Evolutionary conservation across 2,329 filamentous ascomycete genomes (phyloP), one percentile per base, ranked within the genome.

Genomic region (Colletotrichum somersetense): DNA sequence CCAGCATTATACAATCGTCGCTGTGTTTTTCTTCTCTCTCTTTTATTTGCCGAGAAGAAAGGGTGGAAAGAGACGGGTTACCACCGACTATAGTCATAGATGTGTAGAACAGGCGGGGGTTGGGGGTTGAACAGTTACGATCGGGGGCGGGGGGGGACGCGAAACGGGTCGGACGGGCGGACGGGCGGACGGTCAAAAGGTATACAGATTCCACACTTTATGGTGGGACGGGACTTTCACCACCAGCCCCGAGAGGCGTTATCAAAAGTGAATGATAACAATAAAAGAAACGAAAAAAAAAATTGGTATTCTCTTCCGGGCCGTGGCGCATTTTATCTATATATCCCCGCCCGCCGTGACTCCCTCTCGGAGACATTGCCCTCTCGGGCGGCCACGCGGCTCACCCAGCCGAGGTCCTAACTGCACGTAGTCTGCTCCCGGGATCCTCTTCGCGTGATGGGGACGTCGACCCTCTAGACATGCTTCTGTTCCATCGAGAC

Each of bases 221-320:
- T n/a, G n/a, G n/a, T n/a, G n/a, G n/a, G n/a, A n/a, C n/a, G n/a
- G n/a, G n/a, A n/a, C n/a, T n/a, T n/a, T n/a, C n/a, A n/a, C n/a
- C n/a, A n/a, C n/a, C n/a, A n/a, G n/a, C n/a, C n/a, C n/a, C n/a
- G 44, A 55, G 66, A 69, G 66, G 59, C 59, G 69, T 69, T 56
- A 46, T 42, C 30, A 30, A 68, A 71, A 42, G 14, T 5, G 11
- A 10, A 38, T 2, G 1, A 35, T 5, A 1, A 5, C 2, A 40
- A 40, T 18, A 6, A 18, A 18, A 16, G 6, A 5, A 20, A 44
- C 20, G 1, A 3, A 8, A 8, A n/a, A n/a, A 20, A 50, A 63
- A 56, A 55, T 55, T 55, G n/a, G 20, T 68, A 3, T 55, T 71
- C 50, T 62, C 56, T 73, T 65, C 26, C 42, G 33, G 46, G 14